phyloP scores from a whole-genome alignment of 495 filamentous ascomycete genomes.

The Podospora pseudopauciseta region DNA sequence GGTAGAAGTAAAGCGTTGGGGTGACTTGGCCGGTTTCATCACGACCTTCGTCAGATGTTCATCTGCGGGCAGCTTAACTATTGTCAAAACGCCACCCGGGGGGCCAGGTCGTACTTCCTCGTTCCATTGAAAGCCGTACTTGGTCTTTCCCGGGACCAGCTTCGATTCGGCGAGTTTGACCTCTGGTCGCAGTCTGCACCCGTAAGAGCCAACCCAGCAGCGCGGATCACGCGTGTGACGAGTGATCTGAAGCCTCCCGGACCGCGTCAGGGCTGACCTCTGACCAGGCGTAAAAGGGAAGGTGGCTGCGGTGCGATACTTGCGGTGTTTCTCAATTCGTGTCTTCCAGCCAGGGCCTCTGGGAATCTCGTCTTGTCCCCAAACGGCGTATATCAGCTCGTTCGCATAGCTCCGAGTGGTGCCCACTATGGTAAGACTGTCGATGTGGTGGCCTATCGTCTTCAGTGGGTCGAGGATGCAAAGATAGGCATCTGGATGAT shows the following conservation, averaged over 20 bases:
- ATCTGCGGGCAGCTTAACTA: neutral
- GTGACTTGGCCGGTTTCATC: neutral
- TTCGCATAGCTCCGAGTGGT: slow-evolving; percentile 20
- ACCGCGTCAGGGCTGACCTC: slow-evolving; percentile 17
- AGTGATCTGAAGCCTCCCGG: slow-evolving; percentile 12
- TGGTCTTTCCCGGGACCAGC: neutral
- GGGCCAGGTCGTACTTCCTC: neutral
- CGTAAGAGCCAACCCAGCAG: slow-evolving; percentile 17
- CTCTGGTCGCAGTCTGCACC: slow-evolving; percentile 13
- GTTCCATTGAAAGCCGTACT: neutral
- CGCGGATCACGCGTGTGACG: slow-evolving; percentile 17
- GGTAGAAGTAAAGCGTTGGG: neutral
- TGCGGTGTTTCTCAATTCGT: slow-evolving; percentile 11
- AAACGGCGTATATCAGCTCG: slow-evolving; percentile 20
- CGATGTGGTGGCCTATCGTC: slow-evolving; percentile 20
- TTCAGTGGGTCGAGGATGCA: slow-evolving; percentile 25
- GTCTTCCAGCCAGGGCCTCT: neutral
- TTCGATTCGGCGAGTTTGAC: slow-evolving; percentile 6
- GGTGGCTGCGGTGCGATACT: slow-evolving; percentile 18
- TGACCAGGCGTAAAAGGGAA: slow-evolving; percentile 27
- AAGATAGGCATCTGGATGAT: slow-evolving; percentile 22
- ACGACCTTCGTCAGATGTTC: neutral
- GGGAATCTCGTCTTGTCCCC: slow-evolving; percentile 13
- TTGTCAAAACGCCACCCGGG: neutral
- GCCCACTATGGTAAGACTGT: slow-evolving; percentile 26